Conservation (phyloP, 768 basidiomycete genomes). For the Termitomyces sp. region DNA sequence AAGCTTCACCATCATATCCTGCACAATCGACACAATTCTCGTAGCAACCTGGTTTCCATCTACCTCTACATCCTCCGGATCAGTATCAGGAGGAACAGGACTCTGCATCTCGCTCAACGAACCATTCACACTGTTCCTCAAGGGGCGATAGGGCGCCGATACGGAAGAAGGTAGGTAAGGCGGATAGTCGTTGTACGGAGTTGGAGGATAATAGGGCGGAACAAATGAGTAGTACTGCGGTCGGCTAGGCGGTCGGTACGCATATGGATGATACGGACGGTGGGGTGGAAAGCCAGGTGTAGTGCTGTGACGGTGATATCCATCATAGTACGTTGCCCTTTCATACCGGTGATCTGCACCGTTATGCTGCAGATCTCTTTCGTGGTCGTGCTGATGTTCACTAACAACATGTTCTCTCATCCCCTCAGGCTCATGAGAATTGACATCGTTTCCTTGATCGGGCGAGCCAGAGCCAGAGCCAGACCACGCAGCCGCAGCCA, state of each 20-base stretch:
- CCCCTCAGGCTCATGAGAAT: neutral
- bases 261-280: conserved; percentile 1
- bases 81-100: neutral
- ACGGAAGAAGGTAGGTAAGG: neutral
- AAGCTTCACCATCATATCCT: conserved; percentile 7
- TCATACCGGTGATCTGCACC: neutral
- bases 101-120: neutral
- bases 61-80: neutral
- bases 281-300: neutral
- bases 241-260: neutral
- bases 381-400: neutral
- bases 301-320: neutral
- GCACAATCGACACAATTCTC: conserved; percentile 9
- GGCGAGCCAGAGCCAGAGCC: neutral
- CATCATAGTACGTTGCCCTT: neutral
- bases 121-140: neutral
- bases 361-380: conserved; percentile 1
- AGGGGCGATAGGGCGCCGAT: neutral
- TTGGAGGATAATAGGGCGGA: neutral
- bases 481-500: conserved; percentile 9
- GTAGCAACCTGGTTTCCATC: conserved; percentile 3
- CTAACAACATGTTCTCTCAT: neutral
- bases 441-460: neutral
- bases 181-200: neutral
- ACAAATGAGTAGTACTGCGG: conserved; percentile 1